These are phyloP conservation scores for Saccharomycopsis capsularis DNA, from an alignment of 805 yeast species.

Conservation along the genomic window DNA sequence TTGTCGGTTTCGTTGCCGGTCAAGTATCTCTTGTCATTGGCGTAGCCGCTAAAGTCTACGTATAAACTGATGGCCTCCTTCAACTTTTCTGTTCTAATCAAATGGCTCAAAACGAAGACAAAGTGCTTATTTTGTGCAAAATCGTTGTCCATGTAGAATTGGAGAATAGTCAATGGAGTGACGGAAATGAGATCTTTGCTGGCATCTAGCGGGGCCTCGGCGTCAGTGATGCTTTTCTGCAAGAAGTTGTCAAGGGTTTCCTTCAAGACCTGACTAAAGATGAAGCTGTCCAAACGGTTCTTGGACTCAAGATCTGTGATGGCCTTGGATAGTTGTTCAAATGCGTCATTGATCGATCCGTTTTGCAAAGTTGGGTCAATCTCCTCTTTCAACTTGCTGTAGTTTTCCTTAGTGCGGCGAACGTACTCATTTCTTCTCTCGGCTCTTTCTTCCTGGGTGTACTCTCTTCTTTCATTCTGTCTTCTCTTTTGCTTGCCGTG, in stretches of 20 bases:
- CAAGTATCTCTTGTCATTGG: not conserved
- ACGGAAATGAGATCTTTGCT: not conserved
- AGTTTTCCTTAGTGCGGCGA: not conserved
- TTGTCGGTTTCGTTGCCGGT: not conserved
- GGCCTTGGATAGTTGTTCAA: no score
- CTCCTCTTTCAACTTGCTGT: not conserved
- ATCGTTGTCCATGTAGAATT: conserved; percentile 1
- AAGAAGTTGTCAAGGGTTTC: no score
- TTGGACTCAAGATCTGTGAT: no score
- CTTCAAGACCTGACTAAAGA: no score
- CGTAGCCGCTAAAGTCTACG: conserved; percentile 8
- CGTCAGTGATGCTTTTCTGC: no score
- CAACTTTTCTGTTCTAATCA: not conserved
- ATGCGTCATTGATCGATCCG: no score
- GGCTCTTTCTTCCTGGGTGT: not conserved
- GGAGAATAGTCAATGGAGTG: conserved; percentile 4
- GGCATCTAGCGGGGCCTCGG: not conserved
- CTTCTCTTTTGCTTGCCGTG: not conserved
- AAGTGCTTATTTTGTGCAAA: conserved; percentile 11
- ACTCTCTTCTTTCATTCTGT: not conserved
- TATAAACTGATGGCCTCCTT: conserved; percentile 11
- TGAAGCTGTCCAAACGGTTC: no score
- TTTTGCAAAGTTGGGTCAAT: not conserved
- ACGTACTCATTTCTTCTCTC: not conserved
- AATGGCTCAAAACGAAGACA: conserved; percentile 7